Conservation (phyloP, 1,284 basidiomycete species). For the Schizophyllum amplum region DNA sequence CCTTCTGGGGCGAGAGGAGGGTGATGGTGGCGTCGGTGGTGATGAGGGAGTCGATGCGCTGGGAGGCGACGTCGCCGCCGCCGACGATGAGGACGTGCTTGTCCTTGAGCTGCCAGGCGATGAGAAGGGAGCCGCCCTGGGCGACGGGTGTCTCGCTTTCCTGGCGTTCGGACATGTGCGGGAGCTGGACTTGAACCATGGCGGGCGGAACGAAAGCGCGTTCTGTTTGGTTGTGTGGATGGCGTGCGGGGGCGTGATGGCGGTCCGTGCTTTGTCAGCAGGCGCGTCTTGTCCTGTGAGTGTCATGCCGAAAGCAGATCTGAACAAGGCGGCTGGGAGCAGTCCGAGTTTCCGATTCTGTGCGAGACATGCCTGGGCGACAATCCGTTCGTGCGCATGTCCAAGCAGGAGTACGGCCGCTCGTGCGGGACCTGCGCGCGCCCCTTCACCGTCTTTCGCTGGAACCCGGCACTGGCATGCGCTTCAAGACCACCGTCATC, state of each 20-base stretch:
- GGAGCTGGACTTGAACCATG: background rate
- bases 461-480: constrained; percentile 91
- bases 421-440: constrained; percentile 95
- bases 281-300: background rate
- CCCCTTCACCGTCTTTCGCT: constrained; percentile 95
- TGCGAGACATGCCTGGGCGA: constrained; percentile 79
- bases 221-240: background rate
- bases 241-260: background rate
- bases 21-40: constrained; percentile 54
- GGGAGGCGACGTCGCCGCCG: constrained; percentile 81
- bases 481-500: constrained; percentile 97
- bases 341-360: constrained; percentile 84
- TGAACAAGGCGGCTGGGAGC: constrained; percentile 89
- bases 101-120: constrained; percentile 83
- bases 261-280: too few species aligned
- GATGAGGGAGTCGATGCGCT: constrained; percentile 68
- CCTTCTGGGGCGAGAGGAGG: constrained; percentile 51
- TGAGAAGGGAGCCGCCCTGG: constrained; percentile 47
- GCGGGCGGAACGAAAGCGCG: background rate
- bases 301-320: constrained; percentile 63
- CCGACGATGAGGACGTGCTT: constrained; percentile 82
- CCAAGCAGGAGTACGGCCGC: constrained; percentile 92
- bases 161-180: background rate
- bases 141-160: background rate
- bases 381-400: constrained; percentile 35